Percentiles rank a stretch among this genome's conserved stretches.
Evolutionary conservation across 768 basidiomycete species (phyloP).

Genomic region (Flagelloscypha sp.): DNA sequence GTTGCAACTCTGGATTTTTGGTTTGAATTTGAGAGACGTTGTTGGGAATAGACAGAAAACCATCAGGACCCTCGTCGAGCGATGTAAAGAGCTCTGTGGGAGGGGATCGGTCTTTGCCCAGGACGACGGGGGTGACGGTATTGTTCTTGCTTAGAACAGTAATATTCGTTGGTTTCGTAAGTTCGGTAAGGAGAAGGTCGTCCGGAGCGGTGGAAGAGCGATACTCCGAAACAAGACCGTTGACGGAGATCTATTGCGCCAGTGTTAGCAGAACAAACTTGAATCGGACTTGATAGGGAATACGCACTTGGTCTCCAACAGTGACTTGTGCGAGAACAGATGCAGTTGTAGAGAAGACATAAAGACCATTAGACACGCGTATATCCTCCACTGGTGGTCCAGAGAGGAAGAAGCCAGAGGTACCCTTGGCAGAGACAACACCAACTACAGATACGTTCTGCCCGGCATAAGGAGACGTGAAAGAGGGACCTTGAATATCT

Average conservation of each 20-base stretch:
- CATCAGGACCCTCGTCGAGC: conserved; percentile 46
- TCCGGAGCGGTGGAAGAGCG: conserved; percentile 34
- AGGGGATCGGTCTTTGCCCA: conserved; percentile 45
- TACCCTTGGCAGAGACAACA: conserved; percentile 44
- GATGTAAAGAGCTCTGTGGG: conserved; percentile 40
- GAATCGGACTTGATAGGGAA: conserved; percentile 27
- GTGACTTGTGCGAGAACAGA: conserved; percentile 27
- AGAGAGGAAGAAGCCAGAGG: conserved; percentile 40
- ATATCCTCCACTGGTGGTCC: conserved; percentile 35
- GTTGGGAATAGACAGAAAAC: conserved; percentile 48
- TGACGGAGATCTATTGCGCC: conserved; percentile 15
- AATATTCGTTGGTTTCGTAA: conserved; percentile 37
- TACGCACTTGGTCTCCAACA: conserved; percentile 42
- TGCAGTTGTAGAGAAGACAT: conserved; percentile 36
- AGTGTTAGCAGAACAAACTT: neutral
- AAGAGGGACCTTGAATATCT: conserved; percentile 47
- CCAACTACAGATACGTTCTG: conserved; percentile 40
- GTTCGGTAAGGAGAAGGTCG: conserved; percentile 43
- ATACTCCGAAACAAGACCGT: conserved; percentile 39
- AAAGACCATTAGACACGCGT: conserved; percentile 44
- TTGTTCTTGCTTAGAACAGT: conserved; percentile 36
- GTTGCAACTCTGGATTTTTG: conserved; percentile 39
- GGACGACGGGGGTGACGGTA: conserved; percentile 37
- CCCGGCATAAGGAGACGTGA: conserved; percentile 36
- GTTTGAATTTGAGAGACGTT: conserved; percentile 38